Evolutionary conservation across 331 rosid genomes (phyloP).

Genomic region (Saraca asoca): DNA sequence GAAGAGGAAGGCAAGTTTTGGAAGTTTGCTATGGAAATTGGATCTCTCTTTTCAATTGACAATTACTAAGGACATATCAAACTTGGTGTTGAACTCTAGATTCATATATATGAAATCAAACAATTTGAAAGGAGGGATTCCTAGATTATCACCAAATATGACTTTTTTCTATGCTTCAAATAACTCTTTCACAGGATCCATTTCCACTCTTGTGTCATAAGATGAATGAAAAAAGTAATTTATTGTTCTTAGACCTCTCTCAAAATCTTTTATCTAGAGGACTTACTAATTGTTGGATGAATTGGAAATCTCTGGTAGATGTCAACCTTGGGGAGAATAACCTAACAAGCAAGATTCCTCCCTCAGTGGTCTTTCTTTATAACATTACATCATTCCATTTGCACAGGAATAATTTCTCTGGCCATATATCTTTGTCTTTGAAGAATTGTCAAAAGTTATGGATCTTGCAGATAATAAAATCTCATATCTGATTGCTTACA

Average conservation of each 20-base stretch:
- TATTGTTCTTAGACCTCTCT: neutral
- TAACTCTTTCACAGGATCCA: constrained; percentile 18
- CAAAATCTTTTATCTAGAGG: neutral
- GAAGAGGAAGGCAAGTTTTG: constrained; percentile 3
- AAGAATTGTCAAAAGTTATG: neutral
- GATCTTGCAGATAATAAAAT: constrained; percentile 40
- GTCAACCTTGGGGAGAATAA: constrained; percentile 8
- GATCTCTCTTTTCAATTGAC: no score
- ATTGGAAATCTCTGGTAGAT: neutral
- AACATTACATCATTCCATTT: neutral
- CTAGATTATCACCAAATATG: neutral
- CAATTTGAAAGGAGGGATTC: neutral
- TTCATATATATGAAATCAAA: neutral
- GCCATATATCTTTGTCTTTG: neutral
- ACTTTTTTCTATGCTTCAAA: accelerated
- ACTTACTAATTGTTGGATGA: constrained; percentile 25
- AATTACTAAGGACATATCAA: constrained; percentile 14
- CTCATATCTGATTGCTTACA: constrained; percentile 34
- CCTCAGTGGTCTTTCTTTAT: neutral
- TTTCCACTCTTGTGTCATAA: constrained; percentile 26
- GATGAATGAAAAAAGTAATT: neutral
- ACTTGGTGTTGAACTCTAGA: constrained; percentile 5
- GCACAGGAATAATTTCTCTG: neutral
- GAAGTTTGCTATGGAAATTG: neutral
- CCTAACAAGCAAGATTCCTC: constrained; percentile 27